Base-by-base conservation (phyloP, 2,329 filamentous ascomycete species). In the Claviceps quebecensis region DNA sequence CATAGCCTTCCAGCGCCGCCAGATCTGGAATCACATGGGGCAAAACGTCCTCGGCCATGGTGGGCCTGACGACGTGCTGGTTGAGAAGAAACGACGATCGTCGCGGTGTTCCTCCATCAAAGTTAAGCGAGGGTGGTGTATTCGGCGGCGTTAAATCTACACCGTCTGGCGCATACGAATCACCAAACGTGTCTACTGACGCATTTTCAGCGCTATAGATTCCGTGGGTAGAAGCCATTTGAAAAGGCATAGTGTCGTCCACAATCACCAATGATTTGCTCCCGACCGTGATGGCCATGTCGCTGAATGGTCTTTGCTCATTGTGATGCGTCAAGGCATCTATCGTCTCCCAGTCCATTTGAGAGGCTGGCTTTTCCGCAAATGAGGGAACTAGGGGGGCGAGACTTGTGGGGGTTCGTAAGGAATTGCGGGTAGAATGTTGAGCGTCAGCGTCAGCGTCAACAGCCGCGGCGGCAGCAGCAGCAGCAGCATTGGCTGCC, bases 241-340 rank as follows among this genome's bases (percentile, higher is more conserved):
- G 68, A 5, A 70, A 68, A 0, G 73, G 68, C 16, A 75, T 58
- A 0, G 82, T 84, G 36, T 80, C 80, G 53, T 94, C 87, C 38
- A 95, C 81, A 60, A 95, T 94, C 51, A 95, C 76, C 57, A 95
- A 94, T 0, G 88, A 95, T 61, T 90, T 84, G 71, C 87, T 95
- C n/a, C 87, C 86, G 11, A 75, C 74, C 0, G 88, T 93, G 45
- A 91, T 78, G 5, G 67, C 77, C 57, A 72, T 71, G 54, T 80
- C 76, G 55, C 76, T 80, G 13, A 64, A 58, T 1, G 75, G 73
- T 45, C 75, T 67, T 50, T 56, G 62, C 53, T 53, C 67, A 8
- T 66, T 57, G 5, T 63, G 54, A 6, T 61, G 61, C 5, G 59
- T 56, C 4, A 66, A 58, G 22, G 64, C 60, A n/a, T 69, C 66